A percentile compares a stretch with the other conserved stretches of the same genome.
Conservation (phyloP, 2,329 filamentous ascomycete genomes). For the Decorospora gaudefroyi region DNA sequence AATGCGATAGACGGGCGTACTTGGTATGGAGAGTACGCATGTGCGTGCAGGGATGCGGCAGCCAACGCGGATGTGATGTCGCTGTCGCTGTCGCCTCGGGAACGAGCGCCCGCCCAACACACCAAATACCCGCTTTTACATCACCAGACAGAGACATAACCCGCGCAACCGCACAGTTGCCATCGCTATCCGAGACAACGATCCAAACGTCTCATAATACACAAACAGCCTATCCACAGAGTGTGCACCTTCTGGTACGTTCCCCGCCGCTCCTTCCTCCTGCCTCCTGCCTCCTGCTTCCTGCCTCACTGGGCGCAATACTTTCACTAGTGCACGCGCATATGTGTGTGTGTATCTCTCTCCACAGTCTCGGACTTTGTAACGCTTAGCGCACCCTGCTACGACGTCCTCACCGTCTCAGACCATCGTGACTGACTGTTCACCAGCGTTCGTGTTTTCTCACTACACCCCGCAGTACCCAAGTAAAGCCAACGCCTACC, state of each 20-base stretch:
- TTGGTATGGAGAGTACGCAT: conserved; percentile 5
- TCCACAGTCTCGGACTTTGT: not conserved
- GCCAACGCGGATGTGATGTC: conserved; percentile 10
- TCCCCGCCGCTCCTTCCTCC: conserved; percentile 3
- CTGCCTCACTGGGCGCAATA: not conserved
- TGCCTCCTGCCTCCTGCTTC: not conserved
- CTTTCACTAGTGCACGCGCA: conserved; percentile 9
- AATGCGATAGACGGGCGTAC: not conserved
- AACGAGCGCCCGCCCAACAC: conserved; percentile 10
- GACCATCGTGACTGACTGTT: conserved; percentile 11
- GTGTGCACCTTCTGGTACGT: conserved; percentile 17
- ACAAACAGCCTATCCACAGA: not conserved
- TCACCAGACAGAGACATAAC: conserved; percentile 1
- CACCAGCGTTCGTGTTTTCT: not conserved
- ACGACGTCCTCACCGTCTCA: not conserved
- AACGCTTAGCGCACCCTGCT: not conserved
- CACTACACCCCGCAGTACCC: conserved; percentile 13
- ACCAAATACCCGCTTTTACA: conserved; percentile 15
- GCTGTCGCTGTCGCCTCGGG: conserved; percentile 11
- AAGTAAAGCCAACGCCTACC: conserved; percentile 15
- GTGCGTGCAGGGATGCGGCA: conserved; percentile 15
- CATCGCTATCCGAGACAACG: conserved; percentile 2
- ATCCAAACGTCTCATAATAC: not conserved
- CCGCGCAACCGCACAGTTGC: conserved; percentile 3
- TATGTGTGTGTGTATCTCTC: conserved; percentile 4